Evolutionary conservation across 371 early-diverging fungal genomes (phyloP).

Genomic region (Thermomucor indicae-seudaticae): DNA sequence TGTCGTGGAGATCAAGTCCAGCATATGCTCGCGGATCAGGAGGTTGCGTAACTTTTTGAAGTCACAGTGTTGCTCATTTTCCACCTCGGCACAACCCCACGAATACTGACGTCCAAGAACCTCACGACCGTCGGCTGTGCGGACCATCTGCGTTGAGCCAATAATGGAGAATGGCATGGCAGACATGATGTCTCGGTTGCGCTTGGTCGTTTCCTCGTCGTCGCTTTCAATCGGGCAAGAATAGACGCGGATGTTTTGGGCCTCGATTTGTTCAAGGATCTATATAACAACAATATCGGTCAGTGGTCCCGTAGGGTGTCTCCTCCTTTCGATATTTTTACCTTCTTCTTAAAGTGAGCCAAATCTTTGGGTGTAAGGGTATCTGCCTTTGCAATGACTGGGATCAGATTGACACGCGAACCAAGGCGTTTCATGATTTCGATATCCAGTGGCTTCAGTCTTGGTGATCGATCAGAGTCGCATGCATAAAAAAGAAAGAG

Average conservation of each 20-base stretch:
- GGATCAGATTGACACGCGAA: slow-evolving; percentile 81
- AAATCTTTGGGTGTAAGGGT: slow-evolving; percentile 76
- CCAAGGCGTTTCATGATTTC: slow-evolving; percentile 85
- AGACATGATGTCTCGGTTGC: slow-evolving; percentile 76
- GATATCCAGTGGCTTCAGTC: slow-evolving; percentile 85
- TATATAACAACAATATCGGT: slow-evolving; percentile 12
- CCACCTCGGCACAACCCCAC: slow-evolving; percentile 93
- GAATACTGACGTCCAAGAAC: slow-evolving; percentile 86
- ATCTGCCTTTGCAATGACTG: slow-evolving; percentile 70
- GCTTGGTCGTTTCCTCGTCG: slow-evolving; percentile 68
- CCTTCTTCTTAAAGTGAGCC: slow-evolving; percentile 69
- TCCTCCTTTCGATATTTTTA: slow-evolving; percentile 10
- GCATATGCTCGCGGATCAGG: slow-evolving; percentile 89
- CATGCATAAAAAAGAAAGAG: background rate
- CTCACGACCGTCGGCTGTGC: slow-evolving; percentile 59
- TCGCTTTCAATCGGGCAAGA: slow-evolving; percentile 76
- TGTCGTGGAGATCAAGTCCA: slow-evolving; percentile 82
- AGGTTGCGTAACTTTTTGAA: slow-evolving; percentile 90
- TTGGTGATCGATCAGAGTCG: slow-evolving; percentile 24
- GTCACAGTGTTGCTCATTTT: slow-evolving; percentile 86
- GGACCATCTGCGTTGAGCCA: slow-evolving; percentile 78
- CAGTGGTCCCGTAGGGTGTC: no score
- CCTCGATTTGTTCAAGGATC: slow-evolving; percentile 70
- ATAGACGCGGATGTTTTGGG: slow-evolving; percentile 74
- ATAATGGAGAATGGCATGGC: slow-evolving; percentile 95